Percentiles rank a stretch among this genome's conserved stretches.
phyloP scores from a whole-genome alignment of 140 eudicot genomes.

The Bidens hawaiensis region DNA sequence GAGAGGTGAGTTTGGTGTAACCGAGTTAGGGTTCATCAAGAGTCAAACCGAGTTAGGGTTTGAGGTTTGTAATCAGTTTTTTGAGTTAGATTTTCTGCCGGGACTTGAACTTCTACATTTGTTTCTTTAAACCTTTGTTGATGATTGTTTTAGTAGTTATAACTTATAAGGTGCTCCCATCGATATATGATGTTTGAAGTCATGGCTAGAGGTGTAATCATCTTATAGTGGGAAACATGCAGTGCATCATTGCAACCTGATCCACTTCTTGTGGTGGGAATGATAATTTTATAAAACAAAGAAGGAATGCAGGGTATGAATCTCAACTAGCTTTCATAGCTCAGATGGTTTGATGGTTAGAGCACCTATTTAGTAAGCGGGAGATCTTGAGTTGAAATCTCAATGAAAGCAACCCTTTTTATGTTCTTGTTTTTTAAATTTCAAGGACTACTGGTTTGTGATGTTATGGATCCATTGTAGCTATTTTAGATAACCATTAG shows the following conservation, averaged over 20 bases:
- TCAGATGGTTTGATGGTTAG: slow-evolving; percentile 54
- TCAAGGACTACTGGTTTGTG: no score
- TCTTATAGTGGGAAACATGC: neutral
- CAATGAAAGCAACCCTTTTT: slow-evolving; percentile 39
- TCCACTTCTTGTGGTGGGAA: neutral
- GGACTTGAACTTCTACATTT: neutral
- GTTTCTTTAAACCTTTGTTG: neutral
- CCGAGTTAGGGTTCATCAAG: no score
- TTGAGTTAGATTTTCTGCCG: no score
- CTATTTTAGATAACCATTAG: no score
- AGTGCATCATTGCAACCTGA: slow-evolving; percentile 4
- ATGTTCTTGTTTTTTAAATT: no score
- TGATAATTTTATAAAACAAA: no score
- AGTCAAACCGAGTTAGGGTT: no score
- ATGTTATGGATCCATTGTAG: no score
- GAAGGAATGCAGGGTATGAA: no score
- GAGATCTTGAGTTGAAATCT: slow-evolving; percentile 99
- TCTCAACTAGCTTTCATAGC: no score
- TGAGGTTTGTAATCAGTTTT: no score
- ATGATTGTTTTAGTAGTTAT: slow-evolving; percentile 18
- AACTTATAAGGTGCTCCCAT: neutral
- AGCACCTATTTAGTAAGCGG: slow-evolving; percentile 99
- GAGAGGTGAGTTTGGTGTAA: no score
- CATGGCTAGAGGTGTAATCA: slow-evolving; percentile 1
- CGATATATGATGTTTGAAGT: neutral